Percentiles rank a stretch among this genome's conserved stretches.
Evolutionary conservation across 352 stramenopile species (phyloP).

Genomic region (Elongisporangium anandrum): DNA sequence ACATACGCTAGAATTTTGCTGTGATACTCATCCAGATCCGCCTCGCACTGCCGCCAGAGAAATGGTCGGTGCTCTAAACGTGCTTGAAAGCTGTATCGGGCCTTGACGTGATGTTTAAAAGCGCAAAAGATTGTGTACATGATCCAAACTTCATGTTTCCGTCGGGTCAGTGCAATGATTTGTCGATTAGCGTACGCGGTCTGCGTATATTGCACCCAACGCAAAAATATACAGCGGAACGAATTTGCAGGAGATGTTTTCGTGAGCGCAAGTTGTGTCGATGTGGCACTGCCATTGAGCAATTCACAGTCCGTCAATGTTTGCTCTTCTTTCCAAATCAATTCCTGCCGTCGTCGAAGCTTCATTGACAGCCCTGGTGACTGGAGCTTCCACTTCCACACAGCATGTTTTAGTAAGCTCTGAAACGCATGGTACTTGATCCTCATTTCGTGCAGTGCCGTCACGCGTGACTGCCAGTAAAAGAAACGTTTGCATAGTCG

Average conservation of each 20-base stretch:
- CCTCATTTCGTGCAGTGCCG: conserved; percentile 28
- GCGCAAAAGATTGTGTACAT: conserved; percentile 36
- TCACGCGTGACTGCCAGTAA: conserved; percentile 47
- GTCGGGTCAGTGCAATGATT: conserved; percentile 16
- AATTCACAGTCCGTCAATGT: conserved; percentile 22
- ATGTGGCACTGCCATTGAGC: conserved; percentile 24
- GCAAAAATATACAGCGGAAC: conserved; percentile 41
- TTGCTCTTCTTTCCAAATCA: conserved; percentile 38
- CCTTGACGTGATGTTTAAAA: conserved; percentile 34
- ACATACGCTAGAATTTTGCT: conserved; percentile 40
- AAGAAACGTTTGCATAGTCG: conserved; percentile 47
- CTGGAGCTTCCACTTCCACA: conserved; percentile 55
- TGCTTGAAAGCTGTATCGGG: conserved; percentile 32
- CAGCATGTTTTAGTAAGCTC: conserved; percentile 30
- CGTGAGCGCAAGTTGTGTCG: conserved; percentile 27
- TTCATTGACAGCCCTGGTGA: conserved; percentile 25
- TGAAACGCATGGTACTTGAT: conserved; percentile 41
- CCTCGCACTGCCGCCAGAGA: conserved; percentile 31
- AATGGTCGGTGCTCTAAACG: conserved; percentile 22
- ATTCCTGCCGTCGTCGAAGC: conserved; percentile 24
- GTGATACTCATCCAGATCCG: conserved; percentile 43
- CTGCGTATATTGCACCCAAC: conserved; percentile 58
- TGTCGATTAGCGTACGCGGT: conserved; percentile 15
- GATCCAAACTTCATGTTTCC: conserved; percentile 30
- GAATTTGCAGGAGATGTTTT: conserved; percentile 42